Evolutionary conservation across 768 basidiomycete genomes (phyloP), one percentile per base, ranked within the genome.

Genomic region (Pleurotus giganteus): DNA sequence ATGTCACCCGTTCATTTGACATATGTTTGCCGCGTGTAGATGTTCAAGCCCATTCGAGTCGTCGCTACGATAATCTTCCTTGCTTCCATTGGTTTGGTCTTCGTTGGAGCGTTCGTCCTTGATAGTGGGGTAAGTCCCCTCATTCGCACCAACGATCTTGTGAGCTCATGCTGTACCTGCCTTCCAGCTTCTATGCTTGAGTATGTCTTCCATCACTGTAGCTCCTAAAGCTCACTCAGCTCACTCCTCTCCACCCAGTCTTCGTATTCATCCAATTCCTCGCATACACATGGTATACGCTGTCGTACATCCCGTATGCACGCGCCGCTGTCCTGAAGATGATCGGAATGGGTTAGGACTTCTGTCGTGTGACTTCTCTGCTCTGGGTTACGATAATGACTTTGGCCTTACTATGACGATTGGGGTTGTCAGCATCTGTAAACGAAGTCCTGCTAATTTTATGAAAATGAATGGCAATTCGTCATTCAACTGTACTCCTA

Each of bases 21-120:
- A 39, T 17, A 47, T 28, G 8, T 2, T 1, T 36, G 3, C 9
- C 42, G 41, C 27, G 13, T 49, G 4, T 61, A 94, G 92, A 95
- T 95, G 94, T 96, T 96, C 81, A 94, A 94, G 70, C 90, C 93
- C 47, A 82, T 96, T 19, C 91, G 94, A 49, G 71, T 96, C 4
- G 71, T 91, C 17, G 94, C 94, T 2, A 84, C 91, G 1, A 67
- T 94, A 56, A 65, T 94, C 31, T 84, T 96, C 67, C 66, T 98
- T 11, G 88, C 70, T 1, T 85, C 88, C 13, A 91, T 97, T 58
- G 88, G 69, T 7, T 80, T 96, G 58, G 86, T 94, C 47, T 93
- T 96, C 55, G 80, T 97, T 24, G 85, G 83, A 23, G 94, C 94
- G 1, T 95, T 95, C 68, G 90, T 88, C 15, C 66, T 94, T 17